Conservation (phyloP, 768 basidiomycete species). For the Rhizopogon roseolus region DNA sequence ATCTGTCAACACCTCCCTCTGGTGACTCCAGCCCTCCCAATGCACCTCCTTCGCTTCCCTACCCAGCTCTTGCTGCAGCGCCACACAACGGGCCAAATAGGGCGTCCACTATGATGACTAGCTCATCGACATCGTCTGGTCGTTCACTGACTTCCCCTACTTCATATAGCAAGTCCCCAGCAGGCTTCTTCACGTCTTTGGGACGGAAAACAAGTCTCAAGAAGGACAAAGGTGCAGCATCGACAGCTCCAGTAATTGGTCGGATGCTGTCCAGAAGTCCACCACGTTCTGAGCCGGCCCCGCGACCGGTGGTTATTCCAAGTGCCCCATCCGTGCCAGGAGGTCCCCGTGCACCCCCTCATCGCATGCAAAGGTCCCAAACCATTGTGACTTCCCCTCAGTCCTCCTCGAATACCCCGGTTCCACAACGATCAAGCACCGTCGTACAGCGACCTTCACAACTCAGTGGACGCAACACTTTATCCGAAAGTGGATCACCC, state of each 20-base stretch:
- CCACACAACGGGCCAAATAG: slow-evolving; percentile 20
- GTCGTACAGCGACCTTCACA: slow-evolving; percentile 24
- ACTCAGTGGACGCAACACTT: slow-evolving; percentile 15
- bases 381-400: slow-evolving; percentile 49
- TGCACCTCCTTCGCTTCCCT: slow-evolving; percentile 61
- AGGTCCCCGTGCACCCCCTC: slow-evolving; percentile 67
- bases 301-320: slow-evolving; percentile 26
- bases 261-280: slow-evolving; percentile 35
- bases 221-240: slow-evolving; percentile 24
- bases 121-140: slow-evolving; percentile 42
- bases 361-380: slow-evolving; percentile 60
- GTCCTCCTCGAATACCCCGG: slow-evolving; percentile 11
- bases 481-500: slow-evolving; percentile 8
- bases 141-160: slow-evolving; percentile 43
- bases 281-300: slow-evolving; percentile 23
- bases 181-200: slow-evolving; percentile 70
- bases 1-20: slow-evolving; percentile 47
- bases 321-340: slow-evolving; percentile 58
- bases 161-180: slow-evolving; percentile 36
- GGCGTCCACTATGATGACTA: slow-evolving; percentile 28
- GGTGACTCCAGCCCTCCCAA: slow-evolving; percentile 50
- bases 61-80: slow-evolving; percentile 57
- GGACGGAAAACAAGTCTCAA: slow-evolving; percentile 64
- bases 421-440: slow-evolving; percentile 26
- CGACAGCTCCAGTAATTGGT: slow-evolving; percentile 26